A percentile compares a stretch with the other conserved stretches of the same genome.
Conservation (phyloP, 495 filamentous ascomycete genomes). For the Penicillium ucsense region DNA sequence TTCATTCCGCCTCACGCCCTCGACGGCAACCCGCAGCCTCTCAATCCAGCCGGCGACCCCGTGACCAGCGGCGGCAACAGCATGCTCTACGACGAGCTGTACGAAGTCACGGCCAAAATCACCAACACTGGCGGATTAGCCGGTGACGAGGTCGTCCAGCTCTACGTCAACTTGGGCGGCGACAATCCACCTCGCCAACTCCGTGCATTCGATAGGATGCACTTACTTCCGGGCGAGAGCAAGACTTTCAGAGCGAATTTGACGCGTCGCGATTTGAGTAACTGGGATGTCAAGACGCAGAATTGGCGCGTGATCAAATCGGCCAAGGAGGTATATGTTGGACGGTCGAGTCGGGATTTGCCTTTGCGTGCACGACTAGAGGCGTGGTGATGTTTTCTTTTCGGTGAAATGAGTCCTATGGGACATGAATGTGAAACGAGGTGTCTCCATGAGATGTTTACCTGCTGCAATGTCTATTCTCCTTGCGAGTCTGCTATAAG, state of each 20-base stretch:
- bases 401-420: not conserved
- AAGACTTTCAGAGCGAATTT: constrained; percentile 47
- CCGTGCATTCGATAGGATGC: constrained; percentile 62
- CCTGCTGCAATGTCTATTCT: no score
- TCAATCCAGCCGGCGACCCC: not conserved
- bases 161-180: constrained; percentile 29
- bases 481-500: no score
- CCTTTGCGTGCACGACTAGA: not conserved
- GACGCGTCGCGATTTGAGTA: constrained; percentile 61
- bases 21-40: not conserved
- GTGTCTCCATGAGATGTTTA: no score
- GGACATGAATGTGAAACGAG: no score
- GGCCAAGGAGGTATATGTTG: not conserved
- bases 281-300: constrained; percentile 58
- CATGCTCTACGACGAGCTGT: constrained; percentile 1
- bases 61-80: not conserved
- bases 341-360: not conserved
- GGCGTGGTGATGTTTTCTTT: not conserved
- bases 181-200: constrained; percentile 33
- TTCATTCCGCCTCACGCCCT: not conserved
- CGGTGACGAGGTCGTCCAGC: constrained; percentile 46
- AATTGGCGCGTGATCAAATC: constrained; percentile 46
- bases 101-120: constrained; percentile 31
- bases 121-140: constrained; percentile 40
- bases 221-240: constrained; percentile 40